These are phyloP conservation scores for Thelephora ganbajun DNA, from an alignment of 768 basidiomycete genomes.

Conservation along the genomic window DNA sequence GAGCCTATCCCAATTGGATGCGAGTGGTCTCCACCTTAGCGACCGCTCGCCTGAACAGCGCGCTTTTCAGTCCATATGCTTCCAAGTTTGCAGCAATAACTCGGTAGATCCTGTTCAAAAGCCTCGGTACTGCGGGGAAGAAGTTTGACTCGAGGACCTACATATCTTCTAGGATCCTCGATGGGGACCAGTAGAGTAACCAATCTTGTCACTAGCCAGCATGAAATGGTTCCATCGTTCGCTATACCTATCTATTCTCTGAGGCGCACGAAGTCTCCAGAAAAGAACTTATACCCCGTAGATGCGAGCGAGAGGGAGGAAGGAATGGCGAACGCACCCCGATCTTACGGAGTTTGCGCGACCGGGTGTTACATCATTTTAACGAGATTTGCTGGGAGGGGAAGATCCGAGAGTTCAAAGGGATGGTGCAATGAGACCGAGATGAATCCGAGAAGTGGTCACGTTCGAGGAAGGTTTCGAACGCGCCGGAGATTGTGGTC, in stretches of 20 bases:
- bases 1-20: conserved; percentile 77
- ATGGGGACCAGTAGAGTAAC: conserved; percentile 82
- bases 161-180: conserved; percentile 83
- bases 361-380: no score
- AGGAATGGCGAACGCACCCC: conserved; percentile 49
- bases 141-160: conserved; percentile 72
- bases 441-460: no score
- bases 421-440: no score
- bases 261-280: conserved; percentile 1
- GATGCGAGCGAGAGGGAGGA: conserved; percentile 82
- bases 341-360: no score
- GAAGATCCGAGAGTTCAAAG: no score
- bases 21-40: conserved; percentile 51
- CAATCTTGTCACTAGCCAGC: conserved; percentile 54
- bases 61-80: conserved; percentile 66
- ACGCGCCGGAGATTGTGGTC: no score
- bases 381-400: no score
- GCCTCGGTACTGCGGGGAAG: conserved; percentile 76
- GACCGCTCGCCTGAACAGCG: conserved; percentile 72
- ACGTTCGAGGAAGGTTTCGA: no score
- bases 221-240: conserved; percentile 45
- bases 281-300: conserved; percentile 45
- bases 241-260: conserved; percentile 21
- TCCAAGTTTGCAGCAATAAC: conserved; percentile 59
- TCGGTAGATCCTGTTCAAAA: conserved; percentile 78